Evolutionary conservation across 352 stramenopile species (phyloP), one percentile per base, ranked within the genome.

Genomic region (Pythium folliculosum): DNA sequence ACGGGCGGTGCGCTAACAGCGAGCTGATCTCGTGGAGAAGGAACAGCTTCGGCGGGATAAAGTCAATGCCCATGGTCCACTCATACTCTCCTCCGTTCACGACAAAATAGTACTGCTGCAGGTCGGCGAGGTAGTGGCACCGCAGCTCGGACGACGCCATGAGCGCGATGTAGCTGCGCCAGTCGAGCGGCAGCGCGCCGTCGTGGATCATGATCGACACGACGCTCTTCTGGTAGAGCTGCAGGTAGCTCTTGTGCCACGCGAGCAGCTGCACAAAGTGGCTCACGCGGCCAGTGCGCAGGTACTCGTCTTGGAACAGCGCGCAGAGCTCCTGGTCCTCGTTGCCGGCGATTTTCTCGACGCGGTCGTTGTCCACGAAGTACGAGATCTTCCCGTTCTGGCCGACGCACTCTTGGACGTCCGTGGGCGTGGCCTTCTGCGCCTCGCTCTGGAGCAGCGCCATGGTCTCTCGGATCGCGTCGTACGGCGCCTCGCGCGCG

Each of bases 1-100:
- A 96, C n/a, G 88, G 88, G 5, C 84, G 86, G 65, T 96, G 88
- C 0, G 88, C 88, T 17, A 96, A 58, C n/a, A 95, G 59, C 25
- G 88, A 92, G 54, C 85, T 93, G 22, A 96, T 67, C 59, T 92
- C 88, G 47, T 94, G 86, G 21, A 96, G 76, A 5, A 80, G 77
- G 60, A 92, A 92, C 25, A 96, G 84, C 76, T 96, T 96, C 37
- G 79, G 78, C 22, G 86, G 76, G 22, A 94, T 77, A 55, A 86
- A 93, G 64, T 96, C 85, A 14, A 96, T 76, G 30, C 88, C 88
- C 68, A 90, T 88, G 63, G 93, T 81, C 88, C 88, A 96, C 70
- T 89, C 78, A 37, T 76, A 73, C 38, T 92, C 82, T 17, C 88
- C 88, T 51, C 80, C 84, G 61, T 94, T 94, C 1, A 93, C 83